These are phyloP conservation scores for Mortierella alpina DNA, from an alignment of 192 early-diverging fungal species.

Conservation along the genomic window DNA sequence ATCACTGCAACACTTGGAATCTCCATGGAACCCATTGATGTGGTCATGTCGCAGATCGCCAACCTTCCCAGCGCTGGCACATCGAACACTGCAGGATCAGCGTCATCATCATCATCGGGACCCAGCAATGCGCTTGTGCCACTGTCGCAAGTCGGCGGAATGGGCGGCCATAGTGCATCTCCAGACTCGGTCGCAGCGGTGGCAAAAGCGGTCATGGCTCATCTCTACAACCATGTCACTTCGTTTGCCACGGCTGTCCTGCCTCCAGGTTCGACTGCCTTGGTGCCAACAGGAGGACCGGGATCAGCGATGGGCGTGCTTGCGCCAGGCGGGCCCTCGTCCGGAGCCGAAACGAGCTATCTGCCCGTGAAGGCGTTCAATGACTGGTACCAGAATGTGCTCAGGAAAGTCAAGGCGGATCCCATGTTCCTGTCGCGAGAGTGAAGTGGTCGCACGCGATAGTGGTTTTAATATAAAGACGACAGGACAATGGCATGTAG, in stretches of 20 bases:
- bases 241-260: constrained; percentile 70
- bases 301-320: constrained; percentile 48
- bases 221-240: constrained; percentile 81
- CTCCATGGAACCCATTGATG: constrained; percentile 87
- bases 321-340: neutral
- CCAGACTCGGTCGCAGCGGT: constrained; percentile 65
- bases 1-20: constrained; percentile 86
- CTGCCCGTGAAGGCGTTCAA: constrained; percentile 79
- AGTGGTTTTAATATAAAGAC: too few relatives aligned
- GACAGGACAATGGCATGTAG: neutral
- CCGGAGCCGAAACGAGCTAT: constrained; percentile 46
- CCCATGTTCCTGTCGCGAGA: constrained; percentile 61
- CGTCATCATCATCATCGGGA: constrained; percentile 12
- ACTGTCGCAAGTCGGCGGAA: neutral
- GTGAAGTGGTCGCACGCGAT: neutral
- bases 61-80: constrained; percentile 23
- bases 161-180: constrained; percentile 4
- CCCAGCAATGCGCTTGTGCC: constrained; percentile 44
- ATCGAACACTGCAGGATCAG: constrained; percentile 12
- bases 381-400: constrained; percentile 83
- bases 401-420: constrained; percentile 79
- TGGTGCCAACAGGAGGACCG: constrained; percentile 65
- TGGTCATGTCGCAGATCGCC: constrained; percentile 72
- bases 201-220: constrained; percentile 71
- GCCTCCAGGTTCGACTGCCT: constrained; percentile 61